Conservation (phyloP, 805 yeast genomes). For the Nakazawaea wyomingensis region DNA sequence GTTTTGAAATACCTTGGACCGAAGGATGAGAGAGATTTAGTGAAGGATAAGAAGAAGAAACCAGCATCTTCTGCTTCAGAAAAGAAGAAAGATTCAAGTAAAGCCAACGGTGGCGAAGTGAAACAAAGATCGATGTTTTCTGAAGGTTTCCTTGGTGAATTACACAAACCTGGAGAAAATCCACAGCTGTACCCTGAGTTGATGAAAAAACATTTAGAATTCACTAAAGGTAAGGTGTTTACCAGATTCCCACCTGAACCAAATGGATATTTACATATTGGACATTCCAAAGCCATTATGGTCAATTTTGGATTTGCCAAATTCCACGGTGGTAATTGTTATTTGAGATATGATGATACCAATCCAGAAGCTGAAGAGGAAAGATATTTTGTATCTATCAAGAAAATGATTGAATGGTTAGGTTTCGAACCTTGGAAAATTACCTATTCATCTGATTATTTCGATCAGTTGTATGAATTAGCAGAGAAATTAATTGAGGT, state of each 20-base stretch:
- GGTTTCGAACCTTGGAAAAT: slow-evolving; percentile 93
- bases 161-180: slow-evolving; percentile 94
- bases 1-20: slow-evolving; percentile 79
- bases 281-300: slow-evolving; percentile 96
- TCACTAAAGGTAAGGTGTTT: slow-evolving; percentile 76
- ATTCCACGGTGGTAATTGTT: slow-evolving; percentile 79
- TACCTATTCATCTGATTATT: slow-evolving; percentile 94
- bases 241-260: slow-evolving; percentile 99
- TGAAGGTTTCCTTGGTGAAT: slow-evolving; percentile 93
- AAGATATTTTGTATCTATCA: slow-evolving; percentile 76
- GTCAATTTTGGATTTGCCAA: slow-evolving; percentile 97
- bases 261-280: slow-evolving; percentile 94
- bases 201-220: slow-evolving; percentile 71
- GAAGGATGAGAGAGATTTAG: slow-evolving; percentile 88
- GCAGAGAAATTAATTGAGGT: slow-evolving; percentile 75
- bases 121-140: slow-evolving; percentile 72
- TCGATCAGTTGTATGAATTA: slow-evolving; percentile 79
- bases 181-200: slow-evolving; percentile 86
- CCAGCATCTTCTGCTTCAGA: slow-evolving; percentile 24
- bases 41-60: slow-evolving; percentile 70
- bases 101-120: slow-evolving; percentile 23
- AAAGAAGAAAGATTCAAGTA: slow-evolving; percentile 15
- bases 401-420: slow-evolving; percentile 84
- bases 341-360: slow-evolving; percentile 93
- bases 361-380: slow-evolving; percentile 99